Conservation (phyloP, 805 yeast genomes). For the Brettanomyces sp. region DNA sequence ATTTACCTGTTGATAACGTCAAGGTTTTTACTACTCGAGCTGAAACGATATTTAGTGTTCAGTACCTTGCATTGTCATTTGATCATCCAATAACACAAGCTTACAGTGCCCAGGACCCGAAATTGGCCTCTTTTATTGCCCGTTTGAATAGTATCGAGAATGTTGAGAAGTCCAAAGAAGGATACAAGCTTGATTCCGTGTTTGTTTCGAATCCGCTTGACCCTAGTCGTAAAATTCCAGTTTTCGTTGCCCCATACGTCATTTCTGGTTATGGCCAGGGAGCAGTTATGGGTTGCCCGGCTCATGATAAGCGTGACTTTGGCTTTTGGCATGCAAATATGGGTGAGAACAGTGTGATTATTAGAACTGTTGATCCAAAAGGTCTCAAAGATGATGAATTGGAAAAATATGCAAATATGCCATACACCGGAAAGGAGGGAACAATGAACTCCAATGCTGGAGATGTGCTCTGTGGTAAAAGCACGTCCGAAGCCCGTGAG, state of each 20-base stretch:
- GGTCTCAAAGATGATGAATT: conserved; percentile 3
- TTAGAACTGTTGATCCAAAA: conserved; percentile 37
- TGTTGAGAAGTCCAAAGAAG: conserved; percentile 38
- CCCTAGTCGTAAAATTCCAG: conserved; percentile 43
- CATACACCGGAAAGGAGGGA: conserved; percentile 36
- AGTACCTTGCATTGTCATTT: conserved; percentile 69
- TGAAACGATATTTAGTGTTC: conserved; percentile 78
- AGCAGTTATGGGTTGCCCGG: conserved; percentile 98
- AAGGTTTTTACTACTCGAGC: conserved; percentile 79
- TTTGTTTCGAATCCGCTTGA: conserved; percentile 53
- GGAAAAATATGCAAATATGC: conserved; percentile 9
- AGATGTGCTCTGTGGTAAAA: conserved; percentile 38
- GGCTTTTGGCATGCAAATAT: conserved; percentile 68
- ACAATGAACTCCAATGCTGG: conserved; percentile 39
- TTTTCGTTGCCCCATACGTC: conserved; percentile 88
- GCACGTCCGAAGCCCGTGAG: conserved; percentile 40
- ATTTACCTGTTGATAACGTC: conserved; percentile 20
- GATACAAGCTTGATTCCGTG: conserved; percentile 40
- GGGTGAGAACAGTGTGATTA: conserved; percentile 31
- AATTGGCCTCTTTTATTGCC: conserved; percentile 39
- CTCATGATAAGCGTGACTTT: conserved; percentile 77
- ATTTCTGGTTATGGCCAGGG: conserved; percentile 78
- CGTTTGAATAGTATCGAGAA: conserved; percentile 28
- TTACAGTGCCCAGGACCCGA: conserved; percentile 27
- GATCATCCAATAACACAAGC: conserved; percentile 53